Evolutionary conservation across 148 eudicot genomes (phyloP), one percentile per base, ranked within the genome.

Genomic region (Camellia granthamiana): DNA sequence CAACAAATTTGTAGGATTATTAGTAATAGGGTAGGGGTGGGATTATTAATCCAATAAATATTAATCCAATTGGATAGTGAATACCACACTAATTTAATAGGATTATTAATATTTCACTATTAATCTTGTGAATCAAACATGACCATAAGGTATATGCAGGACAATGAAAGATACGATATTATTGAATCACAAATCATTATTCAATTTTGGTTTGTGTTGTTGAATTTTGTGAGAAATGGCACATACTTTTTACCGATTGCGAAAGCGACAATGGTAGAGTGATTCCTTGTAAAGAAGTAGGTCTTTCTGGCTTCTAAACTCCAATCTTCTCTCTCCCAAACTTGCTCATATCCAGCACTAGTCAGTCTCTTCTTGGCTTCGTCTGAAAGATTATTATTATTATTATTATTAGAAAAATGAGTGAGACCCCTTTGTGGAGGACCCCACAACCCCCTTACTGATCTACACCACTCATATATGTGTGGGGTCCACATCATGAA

Each of bases 211-310:
- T 62, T 18, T 62, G 4, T n/a, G 19, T 18, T 13, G 0, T 79
- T 19, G 43, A 41, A 47, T 19, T 56, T 58, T 60, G 47, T 62
- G 5, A 6, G 16, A 3, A 3, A 18, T 18, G 41, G 42, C 38
- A 11, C 97, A 73, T 92, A 96, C 99, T 89, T 93, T 90, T 88
- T 82, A 82, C 99, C 99, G 74, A 96, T 84, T n/a, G 99, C 97
- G 61, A 96, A 96, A 73, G 99, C 99, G 51, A 93, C 92, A 81
- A 96, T 89, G 7, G 98, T 96, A 54, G 99, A 96, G 78, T 93
- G 81, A 70, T 96, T 96, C 84, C 99, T 90, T 0, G 99, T 96
- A 77, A 93, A 96, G 86, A 82, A 96, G 79, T 93, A 96, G 56
- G 93, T 96, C 72, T 90, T 90, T 9, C 99, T 97, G 76, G 88